phyloP scores from a whole-genome alignment of 83 land plant species.

The Picea abies region DNA sequence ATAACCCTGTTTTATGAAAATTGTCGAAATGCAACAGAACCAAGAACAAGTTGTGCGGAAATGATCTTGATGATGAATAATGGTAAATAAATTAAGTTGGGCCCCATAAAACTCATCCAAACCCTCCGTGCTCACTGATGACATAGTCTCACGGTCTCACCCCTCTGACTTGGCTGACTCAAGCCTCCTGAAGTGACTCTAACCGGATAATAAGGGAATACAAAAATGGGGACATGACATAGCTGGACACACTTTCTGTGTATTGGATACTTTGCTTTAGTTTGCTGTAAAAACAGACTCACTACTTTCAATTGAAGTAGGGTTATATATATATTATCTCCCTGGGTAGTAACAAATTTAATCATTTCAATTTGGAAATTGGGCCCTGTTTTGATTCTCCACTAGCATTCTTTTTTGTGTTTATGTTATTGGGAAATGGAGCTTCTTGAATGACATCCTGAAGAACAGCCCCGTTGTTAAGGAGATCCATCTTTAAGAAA shows the following conservation, averaged over 20 bases:
- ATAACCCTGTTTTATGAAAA: too few species aligned
- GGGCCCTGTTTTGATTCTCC: background rate
- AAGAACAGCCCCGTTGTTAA: background rate
- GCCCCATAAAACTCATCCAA: too few species aligned
- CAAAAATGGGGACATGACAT: too few species aligned
- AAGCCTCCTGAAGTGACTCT: too few species aligned
- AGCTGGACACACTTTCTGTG: background rate
- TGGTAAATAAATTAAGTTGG: too few species aligned
- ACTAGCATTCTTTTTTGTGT: background rate
- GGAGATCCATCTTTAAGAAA: background rate
- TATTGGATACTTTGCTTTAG: background rate
- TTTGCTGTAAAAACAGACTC: background rate
- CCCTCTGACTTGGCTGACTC: too few species aligned
- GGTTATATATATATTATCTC: background rate
- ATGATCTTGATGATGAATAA: too few species aligned
- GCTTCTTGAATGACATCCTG: background rate
- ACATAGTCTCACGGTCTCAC: too few species aligned
- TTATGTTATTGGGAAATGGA: background rate
- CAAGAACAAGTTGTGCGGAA: too few species aligned
- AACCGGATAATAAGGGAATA: too few species aligned
- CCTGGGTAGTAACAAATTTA: background rate
- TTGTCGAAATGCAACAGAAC: too few species aligned
- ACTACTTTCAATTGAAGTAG: background rate
- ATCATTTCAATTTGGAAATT: background rate
- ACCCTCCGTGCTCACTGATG: too few species aligned